Base-by-base conservation (phyloP, 1,284 basidiomycete species). In the Inonotus obliquus region DNA sequence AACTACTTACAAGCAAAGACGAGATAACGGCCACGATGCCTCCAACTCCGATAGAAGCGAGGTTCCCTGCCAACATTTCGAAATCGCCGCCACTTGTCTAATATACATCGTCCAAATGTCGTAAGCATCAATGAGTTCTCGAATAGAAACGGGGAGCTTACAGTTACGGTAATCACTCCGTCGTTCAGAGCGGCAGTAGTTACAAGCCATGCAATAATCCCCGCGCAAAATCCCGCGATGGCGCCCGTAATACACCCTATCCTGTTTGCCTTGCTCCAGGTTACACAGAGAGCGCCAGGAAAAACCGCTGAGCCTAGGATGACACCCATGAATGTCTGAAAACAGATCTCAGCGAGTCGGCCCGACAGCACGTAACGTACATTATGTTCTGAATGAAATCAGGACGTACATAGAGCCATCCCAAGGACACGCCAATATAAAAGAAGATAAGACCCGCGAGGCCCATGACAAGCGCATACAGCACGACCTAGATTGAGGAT, bases 361-460 rank as follows among this genome's bases (percentile, higher is more conserved):
- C 61, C 44, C 65, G 9, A 48, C 29, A 17, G 6, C 35, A 13
- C 5, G 17, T 27, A 45, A 19, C 23, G 55, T 55, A 17, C 21
- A 29, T 47, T 47, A 7, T 32, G 11, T 27, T 13, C 64, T 54
- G 52, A 25, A 44, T 29, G 2, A 48, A 49, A 54, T 48, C 37
- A 47, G 19, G 2, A 79, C 83, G 54, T 63, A 88, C 87, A 70
- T 92, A 92, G 57, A 92, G 83, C 89, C 89, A 94, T 14, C 91
- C 92, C 91, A 94, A 91, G 5, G 85, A 89, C 60, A 98, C 86
- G 4, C 93, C 92, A 64, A 94, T 92, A 70, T 92, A 93, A 75
- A 82, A 88, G 80, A 96, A 97, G 62, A 94, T 90, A 35, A 91
- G 75, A 0, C 93, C 95, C 1, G 92, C 86, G 13, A 92, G 67